Conservation (phyloP, 2,329 filamentous ascomycete genomes). For the Neonectria ditissima region DNA sequence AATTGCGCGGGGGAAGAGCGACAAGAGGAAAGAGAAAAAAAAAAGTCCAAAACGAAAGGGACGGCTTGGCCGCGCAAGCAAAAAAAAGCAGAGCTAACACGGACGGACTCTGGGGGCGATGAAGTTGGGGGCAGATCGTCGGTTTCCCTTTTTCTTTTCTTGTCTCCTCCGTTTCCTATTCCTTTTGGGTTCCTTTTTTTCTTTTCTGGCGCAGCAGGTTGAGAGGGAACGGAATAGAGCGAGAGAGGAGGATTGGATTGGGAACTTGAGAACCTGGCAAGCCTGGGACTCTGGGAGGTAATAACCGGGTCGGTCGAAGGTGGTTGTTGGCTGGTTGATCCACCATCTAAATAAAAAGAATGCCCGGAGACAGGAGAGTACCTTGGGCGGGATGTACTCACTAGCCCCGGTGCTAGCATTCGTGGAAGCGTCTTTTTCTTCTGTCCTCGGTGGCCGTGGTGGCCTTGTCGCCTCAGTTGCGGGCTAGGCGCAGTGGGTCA, state of each 20-base stretch:
- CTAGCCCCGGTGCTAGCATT: neutral
- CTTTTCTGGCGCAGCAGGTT: neutral
- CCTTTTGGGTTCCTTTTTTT: too few species aligned
- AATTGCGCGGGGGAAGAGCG: neutral
- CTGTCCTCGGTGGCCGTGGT: too few species aligned
- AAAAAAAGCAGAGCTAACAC: neutral
- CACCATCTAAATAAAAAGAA: conserved; percentile 6
- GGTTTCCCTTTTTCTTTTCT: neutral
- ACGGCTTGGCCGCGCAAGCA: conserved; percentile 10
- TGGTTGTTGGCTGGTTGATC: neutral
- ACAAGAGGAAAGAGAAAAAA: neutral
- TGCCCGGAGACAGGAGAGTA: neutral
- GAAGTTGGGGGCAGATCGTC: neutral
- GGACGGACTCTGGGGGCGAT: neutral
- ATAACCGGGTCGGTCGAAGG: neutral
- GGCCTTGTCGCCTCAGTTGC: conserved; percentile 2
- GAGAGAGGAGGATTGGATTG: neutral
- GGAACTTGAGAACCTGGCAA: neutral
- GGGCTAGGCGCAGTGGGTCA: conserved; percentile 4
- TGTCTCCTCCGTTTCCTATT: neutral
- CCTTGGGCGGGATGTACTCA: neutral
- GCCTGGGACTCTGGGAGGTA: neutral
- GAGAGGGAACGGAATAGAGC: neutral
- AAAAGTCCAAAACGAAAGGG: conserved; percentile 9
- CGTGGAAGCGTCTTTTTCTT: neutral